Percentiles rank a stretch among this genome's conserved stretches.
phyloP scores from a whole-genome alignment of 2,329 filamentous ascomycete species.

The Lasiodiplodia citricola region DNA sequence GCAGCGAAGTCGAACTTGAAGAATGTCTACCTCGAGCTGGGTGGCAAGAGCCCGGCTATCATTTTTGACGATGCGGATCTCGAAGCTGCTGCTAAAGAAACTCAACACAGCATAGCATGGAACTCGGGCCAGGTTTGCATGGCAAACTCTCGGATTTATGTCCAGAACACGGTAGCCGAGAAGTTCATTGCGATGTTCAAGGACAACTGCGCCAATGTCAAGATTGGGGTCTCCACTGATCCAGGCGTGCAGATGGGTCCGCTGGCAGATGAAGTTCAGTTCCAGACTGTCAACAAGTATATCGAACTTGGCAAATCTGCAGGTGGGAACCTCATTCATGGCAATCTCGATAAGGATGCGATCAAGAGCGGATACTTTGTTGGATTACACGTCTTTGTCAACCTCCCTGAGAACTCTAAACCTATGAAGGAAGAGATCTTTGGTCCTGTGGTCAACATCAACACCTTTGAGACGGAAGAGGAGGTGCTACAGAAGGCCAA shows the following conservation, averaged over 20 bases:
- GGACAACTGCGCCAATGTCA: constrained; percentile 28
- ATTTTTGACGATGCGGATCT: constrained; percentile 65
- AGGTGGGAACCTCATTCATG: constrained; percentile 43
- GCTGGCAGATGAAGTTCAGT: constrained; percentile 35
- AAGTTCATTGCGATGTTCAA: constrained; percentile 29
- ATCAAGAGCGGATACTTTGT: constrained; percentile 46
- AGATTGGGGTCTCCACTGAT: constrained; percentile 32
- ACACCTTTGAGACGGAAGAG: constrained; percentile 42
- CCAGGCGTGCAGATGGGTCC: constrained; percentile 34
- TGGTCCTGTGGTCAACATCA: constrained; percentile 44
- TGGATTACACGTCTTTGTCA: constrained; percentile 44
- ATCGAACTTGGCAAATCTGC: constrained; percentile 48
- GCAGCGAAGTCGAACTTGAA: constrained; percentile 66
- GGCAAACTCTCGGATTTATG: constrained; percentile 62
- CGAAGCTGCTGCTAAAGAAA: constrained; percentile 70
- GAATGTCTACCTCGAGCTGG: constrained; percentile 66
- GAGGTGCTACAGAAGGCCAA: constrained; percentile 45
- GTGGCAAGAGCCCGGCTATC: constrained; percentile 63
- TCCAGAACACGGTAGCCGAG: constrained; percentile 61
- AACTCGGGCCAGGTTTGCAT: constrained; percentile 67
- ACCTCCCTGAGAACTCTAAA: constrained; percentile 31
- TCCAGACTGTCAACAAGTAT: constrained; percentile 33
- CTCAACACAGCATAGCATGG: constrained; percentile 64
- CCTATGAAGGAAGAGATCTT: constrained; percentile 47
- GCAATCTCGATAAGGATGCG: constrained; percentile 41